Conservation (phyloP, 2,329 filamentous ascomycete genomes). For the Ophiostoma piceae region DNA sequence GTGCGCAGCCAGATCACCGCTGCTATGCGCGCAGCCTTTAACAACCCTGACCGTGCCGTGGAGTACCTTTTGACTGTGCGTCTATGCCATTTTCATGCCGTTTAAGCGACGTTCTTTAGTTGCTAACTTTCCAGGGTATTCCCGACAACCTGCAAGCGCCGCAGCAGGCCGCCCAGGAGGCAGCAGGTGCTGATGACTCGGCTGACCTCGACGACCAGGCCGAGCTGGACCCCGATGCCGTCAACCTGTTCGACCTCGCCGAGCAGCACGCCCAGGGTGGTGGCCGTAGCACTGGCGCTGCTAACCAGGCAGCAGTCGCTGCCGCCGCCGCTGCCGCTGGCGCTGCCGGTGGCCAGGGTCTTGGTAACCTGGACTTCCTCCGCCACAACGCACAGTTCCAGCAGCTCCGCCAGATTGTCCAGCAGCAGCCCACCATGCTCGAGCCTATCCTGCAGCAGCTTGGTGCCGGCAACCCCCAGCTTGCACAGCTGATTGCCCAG, state of each 20-base stretch:
- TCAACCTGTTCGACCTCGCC: constrained; percentile 91
- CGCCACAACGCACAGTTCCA: constrained; percentile 96
- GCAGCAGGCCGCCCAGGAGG: constrained; percentile 36
- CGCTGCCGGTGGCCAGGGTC: constrained; percentile 46
- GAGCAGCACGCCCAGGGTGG: constrained; percentile 62
- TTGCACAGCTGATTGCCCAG: constrained; percentile 84
- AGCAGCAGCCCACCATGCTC: constrained; percentile 97
- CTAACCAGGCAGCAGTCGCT: constrained; percentile 38
- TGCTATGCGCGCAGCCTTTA: constrained; percentile 93
- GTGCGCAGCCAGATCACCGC: constrained; percentile 80
- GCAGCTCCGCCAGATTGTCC: constrained; percentile 92
- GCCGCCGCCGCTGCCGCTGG: constrained; percentile 42
- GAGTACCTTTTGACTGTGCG: constrained; percentile 87
- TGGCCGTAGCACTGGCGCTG: constrained; percentile 39
- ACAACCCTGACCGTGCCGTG: constrained; percentile 93
- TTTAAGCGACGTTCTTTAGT: neutral
- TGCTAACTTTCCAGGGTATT: constrained; percentile 61
- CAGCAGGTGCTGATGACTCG: constrained; percentile 38
- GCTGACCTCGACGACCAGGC: constrained; percentile 44
- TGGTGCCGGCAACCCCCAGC: constrained; percentile 86
- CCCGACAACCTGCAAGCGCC: constrained; percentile 68
- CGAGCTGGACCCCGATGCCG: constrained; percentile 53
- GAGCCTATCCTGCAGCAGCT: constrained; percentile 97
- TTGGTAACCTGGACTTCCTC: constrained; percentile 85
- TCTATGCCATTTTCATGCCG: constrained; percentile 23